Evolutionary conservation across 73 alveolate species (phyloP).

Genomic region (Stentor coeruleus): DNA sequence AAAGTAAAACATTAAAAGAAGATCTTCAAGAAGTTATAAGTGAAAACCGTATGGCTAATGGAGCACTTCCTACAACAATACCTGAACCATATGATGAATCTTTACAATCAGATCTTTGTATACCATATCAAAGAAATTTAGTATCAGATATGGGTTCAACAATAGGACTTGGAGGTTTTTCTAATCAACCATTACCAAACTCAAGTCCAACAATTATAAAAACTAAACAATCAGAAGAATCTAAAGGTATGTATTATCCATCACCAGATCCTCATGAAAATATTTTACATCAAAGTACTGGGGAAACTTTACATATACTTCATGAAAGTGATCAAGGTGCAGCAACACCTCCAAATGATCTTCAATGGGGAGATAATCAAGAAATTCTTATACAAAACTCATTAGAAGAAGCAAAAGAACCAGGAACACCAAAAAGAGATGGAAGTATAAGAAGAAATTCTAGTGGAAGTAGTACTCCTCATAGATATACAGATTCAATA

Average conservation of each 20-base stretch:
- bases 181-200: too few relatives aligned
- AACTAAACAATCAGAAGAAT: neutral
- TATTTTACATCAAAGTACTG: neutral
- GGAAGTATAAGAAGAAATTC: neutral
- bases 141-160: conserved; percentile 14
- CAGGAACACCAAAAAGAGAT: conserved; percentile 26
- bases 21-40: neutral
- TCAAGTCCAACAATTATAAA: too few relatives aligned
- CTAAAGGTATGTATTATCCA: neutral
- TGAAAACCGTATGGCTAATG: neutral
- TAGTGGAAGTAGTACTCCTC: conserved; percentile 6
- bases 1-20: neutral
- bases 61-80: neutral
- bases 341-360: conserved; percentile 19
- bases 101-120: neutral
- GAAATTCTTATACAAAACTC: too few relatives aligned
- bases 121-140: neutral
- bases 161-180: neutral
- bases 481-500: neutral
- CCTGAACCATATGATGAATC: neutral
- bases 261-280: conserved; percentile 14
- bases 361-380: neutral
- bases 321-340: neutral
- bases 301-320: neutral
- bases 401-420: conserved; percentile 4